Evolutionary conservation across 495 filamentous ascomycete genomes (phyloP), one percentile per base, ranked within the genome.

Genomic region (Paragyromitra xinjiangensis): DNA sequence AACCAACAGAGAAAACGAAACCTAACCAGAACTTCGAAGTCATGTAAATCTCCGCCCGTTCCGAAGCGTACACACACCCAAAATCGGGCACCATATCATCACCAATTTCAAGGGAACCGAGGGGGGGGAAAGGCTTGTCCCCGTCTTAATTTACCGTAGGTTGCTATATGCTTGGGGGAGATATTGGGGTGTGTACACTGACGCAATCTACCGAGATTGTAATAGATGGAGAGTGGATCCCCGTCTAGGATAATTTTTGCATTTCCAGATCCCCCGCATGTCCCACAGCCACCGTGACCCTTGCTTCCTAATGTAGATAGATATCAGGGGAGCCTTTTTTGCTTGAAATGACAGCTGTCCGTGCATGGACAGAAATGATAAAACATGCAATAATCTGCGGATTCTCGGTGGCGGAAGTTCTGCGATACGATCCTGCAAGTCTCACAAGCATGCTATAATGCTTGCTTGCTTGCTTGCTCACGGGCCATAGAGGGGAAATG

Each of bases 261-360:
- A 24, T 12, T 26, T 48, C 53, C 53, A 16, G 34, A 58, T 26
- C 51, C 50, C 34, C 64, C 14, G 26, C 45, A 55, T 67, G 61
- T 11, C 48, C 59, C 44, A 53, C 70, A 44, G 59, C 39, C 53
- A 58, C 51, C 11, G 26, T 29, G 16, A 73, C 55, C 70, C 70
- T 73, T 73, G 70, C 48, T 48, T 65, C 22, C 53, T 26, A 24
- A 55, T 55, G 39, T 42, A 64, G 48, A 7, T 6, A n/a, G 7
- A 50, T n/a, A n/a, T 19, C 16, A 16, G 48, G 42, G 42, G 42
- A 44, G 9, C n/a, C 22, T 63, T 62, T 53, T 26, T 62, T 26
- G 65, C 72, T 75, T 70, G 44, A 75, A 39, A 29, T 71, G 58
- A 53, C 73, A 63, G 59, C 14, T 64, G 58, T 71, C 24, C 58